A percentile compares a stretch with the other conserved stretches of the same genome.
phyloP scores from a whole-genome alignment of 2,329 filamentous ascomycete genomes.

The Cladosporium austrohemisphaericum region DNA sequence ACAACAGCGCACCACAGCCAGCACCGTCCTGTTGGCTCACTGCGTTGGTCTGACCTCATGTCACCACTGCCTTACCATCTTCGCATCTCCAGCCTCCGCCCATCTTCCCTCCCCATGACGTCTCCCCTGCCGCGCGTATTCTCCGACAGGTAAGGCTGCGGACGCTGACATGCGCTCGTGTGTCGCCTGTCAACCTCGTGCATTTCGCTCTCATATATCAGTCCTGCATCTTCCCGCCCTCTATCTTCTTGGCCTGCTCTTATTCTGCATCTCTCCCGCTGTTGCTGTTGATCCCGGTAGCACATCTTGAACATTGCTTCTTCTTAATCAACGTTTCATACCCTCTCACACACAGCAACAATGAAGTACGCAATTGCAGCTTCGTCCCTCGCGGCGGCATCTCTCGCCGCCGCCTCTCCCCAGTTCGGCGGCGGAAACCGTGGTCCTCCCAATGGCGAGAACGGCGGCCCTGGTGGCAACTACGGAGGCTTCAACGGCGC shows the following conservation, averaged over 20 bases:
- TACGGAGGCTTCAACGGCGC: constrained; percentile 3
- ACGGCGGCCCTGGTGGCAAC: not conserved
- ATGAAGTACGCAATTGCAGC: constrained; percentile 15
- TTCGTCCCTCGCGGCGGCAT: constrained; percentile 7
- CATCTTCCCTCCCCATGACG: not conserved
- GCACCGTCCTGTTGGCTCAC: not conserved
- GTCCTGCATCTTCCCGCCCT: not conserved
- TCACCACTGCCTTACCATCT: not conserved
- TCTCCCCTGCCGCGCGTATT: constrained; percentile 15
- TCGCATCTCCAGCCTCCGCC: not conserved
- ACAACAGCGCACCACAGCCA: not conserved
- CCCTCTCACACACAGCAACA: not conserved
- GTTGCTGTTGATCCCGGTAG: constrained; percentile 11
- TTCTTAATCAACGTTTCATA: not conserved
- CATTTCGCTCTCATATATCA: constrained; percentile 6
- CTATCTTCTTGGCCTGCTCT: not conserved
- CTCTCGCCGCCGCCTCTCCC: constrained; percentile 15
- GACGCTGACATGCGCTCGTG: not conserved
- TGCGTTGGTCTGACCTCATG: no score
- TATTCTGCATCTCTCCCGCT: not conserved
- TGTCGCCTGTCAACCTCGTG: constrained; percentile 8
- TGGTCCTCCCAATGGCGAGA: not conserved
- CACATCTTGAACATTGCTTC: constrained; percentile 3
- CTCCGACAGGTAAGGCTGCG: constrained; percentile 12
- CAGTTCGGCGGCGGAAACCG: constrained; percentile 10